phyloP scores from a whole-genome alignment of 108 stramenopile species.

The Nitzschia sp. region DNA sequence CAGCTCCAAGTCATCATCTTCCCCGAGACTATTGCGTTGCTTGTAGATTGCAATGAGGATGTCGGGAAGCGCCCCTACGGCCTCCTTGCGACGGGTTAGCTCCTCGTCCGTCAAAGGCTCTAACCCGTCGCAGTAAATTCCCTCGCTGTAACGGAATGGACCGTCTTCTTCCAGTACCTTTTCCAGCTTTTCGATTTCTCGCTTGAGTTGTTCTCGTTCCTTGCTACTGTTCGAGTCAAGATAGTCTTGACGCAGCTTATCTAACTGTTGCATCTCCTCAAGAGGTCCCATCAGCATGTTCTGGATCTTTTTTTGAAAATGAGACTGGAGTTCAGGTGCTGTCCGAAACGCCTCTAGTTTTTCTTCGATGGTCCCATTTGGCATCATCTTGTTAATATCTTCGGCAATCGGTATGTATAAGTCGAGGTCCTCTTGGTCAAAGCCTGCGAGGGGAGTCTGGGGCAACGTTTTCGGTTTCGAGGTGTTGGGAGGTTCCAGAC shows the following conservation, averaged over 20 bases:
- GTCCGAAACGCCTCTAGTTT: constrained; percentile 31
- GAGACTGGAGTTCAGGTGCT: constrained; percentile 32
- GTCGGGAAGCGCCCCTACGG: constrained; percentile 25
- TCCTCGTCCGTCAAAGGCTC: constrained; percentile 31
- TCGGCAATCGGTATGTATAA: constrained; percentile 41
- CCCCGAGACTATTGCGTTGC: constrained; percentile 20
- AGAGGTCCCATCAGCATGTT: constrained; percentile 35
- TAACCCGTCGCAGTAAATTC: constrained; percentile 19
- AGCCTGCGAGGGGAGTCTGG: constrained; percentile 31
- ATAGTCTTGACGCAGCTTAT: constrained; percentile 30
- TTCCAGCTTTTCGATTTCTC: constrained; percentile 38
- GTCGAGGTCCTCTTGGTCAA: constrained; percentile 40
- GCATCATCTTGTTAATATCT: constrained; percentile 30
- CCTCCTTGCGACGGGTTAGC: constrained; percentile 32
- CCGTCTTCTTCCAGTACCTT: constrained; percentile 13
- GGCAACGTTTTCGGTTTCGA: constrained; percentile 12
- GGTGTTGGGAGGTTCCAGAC: background rate
- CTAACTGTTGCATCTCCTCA: constrained; percentile 40
- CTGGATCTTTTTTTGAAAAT: constrained; percentile 43
- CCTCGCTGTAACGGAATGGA: constrained; percentile 23
- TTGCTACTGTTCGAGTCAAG: constrained; percentile 26
- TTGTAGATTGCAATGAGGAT: constrained; percentile 44
- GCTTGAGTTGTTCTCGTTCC: constrained; percentile 35
- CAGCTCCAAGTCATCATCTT: constrained; percentile 21
- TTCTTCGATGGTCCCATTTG: constrained; percentile 21